phyloP scores from a whole-genome alignment of 495 filamentous ascomycete genomes.

The Penicillium chermesinum region DNA sequence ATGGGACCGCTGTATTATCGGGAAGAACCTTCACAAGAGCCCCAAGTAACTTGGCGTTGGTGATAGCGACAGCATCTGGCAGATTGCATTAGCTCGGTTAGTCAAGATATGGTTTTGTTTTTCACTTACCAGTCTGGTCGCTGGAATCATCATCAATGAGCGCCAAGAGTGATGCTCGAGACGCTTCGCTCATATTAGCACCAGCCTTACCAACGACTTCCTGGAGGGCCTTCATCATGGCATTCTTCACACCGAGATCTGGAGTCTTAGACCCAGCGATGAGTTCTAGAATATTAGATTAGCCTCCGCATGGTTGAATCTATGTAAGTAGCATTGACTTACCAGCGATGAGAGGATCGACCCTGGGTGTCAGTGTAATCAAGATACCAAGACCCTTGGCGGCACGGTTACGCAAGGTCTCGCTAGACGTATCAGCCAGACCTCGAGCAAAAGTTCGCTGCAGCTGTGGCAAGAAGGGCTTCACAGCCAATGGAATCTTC shows the following conservation, averaged over 20 bases:
- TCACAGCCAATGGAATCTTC: slow-evolving; percentile 93
- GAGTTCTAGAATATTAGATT: slow-evolving; percentile 49
- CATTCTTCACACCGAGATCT: slow-evolving; percentile 84
- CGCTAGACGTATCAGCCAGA: slow-evolving; percentile 87
- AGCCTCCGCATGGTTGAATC: neutral
- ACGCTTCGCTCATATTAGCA: slow-evolving; percentile 86
- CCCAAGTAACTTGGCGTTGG: slow-evolving; percentile 82
- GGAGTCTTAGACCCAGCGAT: slow-evolving; percentile 88
- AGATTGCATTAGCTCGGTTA: neutral
- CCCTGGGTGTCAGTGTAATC: slow-evolving; percentile 91
- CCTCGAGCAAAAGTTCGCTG: slow-evolving; percentile 96
- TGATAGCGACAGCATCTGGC: slow-evolving; percentile 71
- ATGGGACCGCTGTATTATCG: slow-evolving; percentile 52
- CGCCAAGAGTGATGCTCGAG: slow-evolving; percentile 70
- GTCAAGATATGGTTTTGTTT: neutral
- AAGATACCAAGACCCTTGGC: slow-evolving; percentile 95
- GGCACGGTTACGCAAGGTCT: slow-evolving; percentile 76
- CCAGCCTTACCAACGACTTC: slow-evolving; percentile 96
- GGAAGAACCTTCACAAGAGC: slow-evolving; percentile 81
- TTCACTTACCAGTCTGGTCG: slow-evolving; percentile 56
- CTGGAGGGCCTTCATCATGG: slow-evolving; percentile 95
- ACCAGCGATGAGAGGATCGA: slow-evolving; percentile 75
- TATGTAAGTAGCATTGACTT: neutral
- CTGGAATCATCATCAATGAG: slow-evolving; percentile 82
- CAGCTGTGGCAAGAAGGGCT: slow-evolving; percentile 94